phyloP scores from a whole-genome alignment of 2,329 filamentous ascomycete genomes.

The Rugonectria rugulosa region DNA sequence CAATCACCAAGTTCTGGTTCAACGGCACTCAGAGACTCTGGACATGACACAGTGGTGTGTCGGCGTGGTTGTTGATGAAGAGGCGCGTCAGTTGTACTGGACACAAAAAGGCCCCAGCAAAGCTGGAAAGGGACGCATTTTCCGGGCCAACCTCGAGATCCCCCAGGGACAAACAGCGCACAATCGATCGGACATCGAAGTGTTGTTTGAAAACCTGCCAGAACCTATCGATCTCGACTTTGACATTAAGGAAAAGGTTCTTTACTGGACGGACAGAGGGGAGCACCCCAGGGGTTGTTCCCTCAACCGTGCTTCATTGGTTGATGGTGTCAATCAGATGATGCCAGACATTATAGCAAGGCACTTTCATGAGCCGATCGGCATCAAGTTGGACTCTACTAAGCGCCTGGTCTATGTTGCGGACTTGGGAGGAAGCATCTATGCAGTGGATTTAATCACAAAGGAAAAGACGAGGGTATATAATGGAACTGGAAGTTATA shows the following conservation, averaged over 20 bases:
- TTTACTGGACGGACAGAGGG: constrained; percentile 70
- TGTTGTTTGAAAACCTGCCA: constrained; percentile 54
- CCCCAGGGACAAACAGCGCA: too few species aligned
- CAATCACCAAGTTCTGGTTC: constrained; percentile 49
- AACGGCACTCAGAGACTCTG: constrained; percentile 39
- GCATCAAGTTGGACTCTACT: not conserved
- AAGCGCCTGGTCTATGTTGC: too few species aligned
- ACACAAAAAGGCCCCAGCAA: constrained; percentile 66
- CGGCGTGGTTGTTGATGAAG: constrained; percentile 57
- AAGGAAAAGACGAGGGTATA: too few species aligned
- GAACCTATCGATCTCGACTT: constrained; percentile 67
- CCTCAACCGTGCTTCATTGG: constrained; percentile 50
- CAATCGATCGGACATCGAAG: constrained; percentile 50
- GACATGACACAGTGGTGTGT: constrained; percentile 60
- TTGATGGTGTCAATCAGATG: not conserved
- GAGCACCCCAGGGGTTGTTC: constrained; percentile 63
- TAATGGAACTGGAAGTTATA: too few species aligned
- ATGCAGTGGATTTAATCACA: too few species aligned
- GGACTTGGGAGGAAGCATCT: too few species aligned
- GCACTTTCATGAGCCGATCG: not conserved
- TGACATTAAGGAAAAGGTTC: constrained; percentile 50
- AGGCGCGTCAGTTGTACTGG: constrained; percentile 62
- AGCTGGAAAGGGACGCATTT: constrained; percentile 58
- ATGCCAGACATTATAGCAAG: not conserved
- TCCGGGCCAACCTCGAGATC: constrained; percentile 54